Base-by-base conservation (phyloP, 2,329 filamentous ascomycete genomes). In the Fusarium bactridioides region DNA sequence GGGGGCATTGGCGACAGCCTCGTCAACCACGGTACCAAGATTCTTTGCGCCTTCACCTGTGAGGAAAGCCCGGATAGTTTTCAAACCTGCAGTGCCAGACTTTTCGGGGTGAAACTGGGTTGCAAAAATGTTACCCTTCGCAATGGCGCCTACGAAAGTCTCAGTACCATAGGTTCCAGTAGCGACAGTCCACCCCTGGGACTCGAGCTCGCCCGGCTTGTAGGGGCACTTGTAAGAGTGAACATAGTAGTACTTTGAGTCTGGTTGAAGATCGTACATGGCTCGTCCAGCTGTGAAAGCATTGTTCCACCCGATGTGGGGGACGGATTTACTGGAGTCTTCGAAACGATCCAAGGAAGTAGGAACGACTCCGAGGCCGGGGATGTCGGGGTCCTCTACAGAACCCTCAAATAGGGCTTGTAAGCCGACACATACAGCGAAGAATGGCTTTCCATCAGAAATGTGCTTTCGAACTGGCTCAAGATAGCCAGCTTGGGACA, bases 101-200 rank as follows among this genome's bases (percentile, higher is more conserved):
- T 99, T 99, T 80, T 99, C 96, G 0, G 96, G 96, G 83, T 99
- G 96, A 81, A 99, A 99, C 78, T 99, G 96, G 6, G 96, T 97
- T 6, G 92, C 95, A 65, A 97, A 90, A 27, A 98, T 84, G 80
- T 97, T 97, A 25, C 90, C 92, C 77, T 90, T 93, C 37, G 94
- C 93, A 44, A 99, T 88, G 23, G 95, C 96, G 51, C 96, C 96
- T 16, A 98, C 90, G 79, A 99, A 99, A 41, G 92, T 92, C 83
- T 99, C 94, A 19, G 88, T 85, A 37, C 95, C 95, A 81, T 99
- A 99, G 21, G 89, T 91, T 23, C 92, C 95, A 6, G 93, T 97
- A 3, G 96, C 96, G n/a, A 98, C 92, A 13, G 90, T 90, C 95
- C 96, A 99, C 31, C 95, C 96, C 38, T 92, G 88, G 61, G 86